These are phyloP conservation scores for Tympanopsis confertula DNA, from an alignment of 2,329 filamentous ascomycete genomes.

Conservation along the genomic window DNA sequence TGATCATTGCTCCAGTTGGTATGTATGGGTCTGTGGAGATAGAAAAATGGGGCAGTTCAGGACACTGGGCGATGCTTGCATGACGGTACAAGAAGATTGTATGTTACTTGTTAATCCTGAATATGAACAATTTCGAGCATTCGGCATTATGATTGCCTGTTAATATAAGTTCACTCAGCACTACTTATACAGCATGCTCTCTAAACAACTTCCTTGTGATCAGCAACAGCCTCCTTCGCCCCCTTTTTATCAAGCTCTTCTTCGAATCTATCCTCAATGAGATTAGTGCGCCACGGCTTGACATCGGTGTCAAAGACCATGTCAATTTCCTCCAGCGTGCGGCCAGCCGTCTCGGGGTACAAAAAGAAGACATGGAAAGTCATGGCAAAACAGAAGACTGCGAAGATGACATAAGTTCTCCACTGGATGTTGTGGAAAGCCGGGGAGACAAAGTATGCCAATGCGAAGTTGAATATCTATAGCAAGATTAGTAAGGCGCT, in stretches of 20 bases:
- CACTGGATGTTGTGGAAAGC: conserved; percentile 1
- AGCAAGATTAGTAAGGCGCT: too few relatives aligned
- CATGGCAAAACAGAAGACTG: not conserved
- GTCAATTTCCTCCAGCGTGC: not conserved
- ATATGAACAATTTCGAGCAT: too few relatives aligned
- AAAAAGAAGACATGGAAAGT: not conserved
- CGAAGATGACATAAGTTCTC: conserved; percentile 1
- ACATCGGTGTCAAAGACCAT: not conserved
- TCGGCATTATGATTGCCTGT: too few relatives aligned
- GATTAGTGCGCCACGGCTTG: not conserved
- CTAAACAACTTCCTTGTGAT: too few relatives aligned
- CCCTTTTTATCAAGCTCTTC: not conserved
- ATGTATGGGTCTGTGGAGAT: too few relatives aligned
- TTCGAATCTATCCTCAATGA: not conserved
- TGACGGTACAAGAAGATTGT: too few relatives aligned
- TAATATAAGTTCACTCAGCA: too few relatives aligned
- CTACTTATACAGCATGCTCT: too few relatives aligned
- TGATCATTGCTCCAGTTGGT: too few relatives aligned
- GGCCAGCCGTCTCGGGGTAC: not conserved
- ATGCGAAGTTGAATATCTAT: conserved; percentile 1
- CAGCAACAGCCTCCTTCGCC: not conserved
- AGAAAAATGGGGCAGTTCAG: too few relatives aligned
- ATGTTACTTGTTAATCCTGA: too few relatives aligned
- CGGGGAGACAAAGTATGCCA: not conserved
- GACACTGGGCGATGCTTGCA: too few relatives aligned